Percentiles rank a stretch among this genome's conserved stretches.
These are phyloP conservation scores for Aureobasidium sp. DNA, from an alignment of 2,329 filamentous ascomycete species.

Conservation along the genomic window DNA sequence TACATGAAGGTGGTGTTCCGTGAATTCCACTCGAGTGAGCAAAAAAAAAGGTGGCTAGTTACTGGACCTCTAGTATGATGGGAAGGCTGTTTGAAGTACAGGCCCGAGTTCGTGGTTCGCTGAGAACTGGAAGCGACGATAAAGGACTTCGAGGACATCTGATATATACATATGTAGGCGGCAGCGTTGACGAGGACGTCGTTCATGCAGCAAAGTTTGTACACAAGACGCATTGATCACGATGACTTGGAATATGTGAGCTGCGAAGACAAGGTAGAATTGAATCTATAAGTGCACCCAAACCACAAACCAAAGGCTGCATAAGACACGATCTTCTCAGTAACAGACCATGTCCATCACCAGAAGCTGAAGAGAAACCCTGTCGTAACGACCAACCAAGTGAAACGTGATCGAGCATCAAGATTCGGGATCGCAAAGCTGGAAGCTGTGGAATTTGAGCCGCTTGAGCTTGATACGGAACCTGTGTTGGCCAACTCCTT, in stretches of 20 bases:
- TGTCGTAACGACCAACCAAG: background rate
- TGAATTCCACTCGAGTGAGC: too few relatives aligned
- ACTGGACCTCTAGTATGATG: too few relatives aligned
- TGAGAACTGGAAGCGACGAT: too few relatives aligned
- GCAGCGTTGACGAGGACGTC: too few relatives aligned
- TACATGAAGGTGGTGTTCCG: too few relatives aligned
- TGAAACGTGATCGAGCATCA: constrained; percentile 16
- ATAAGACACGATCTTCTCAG: background rate
- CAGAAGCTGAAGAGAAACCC: background rate
- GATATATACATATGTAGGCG: too few relatives aligned
- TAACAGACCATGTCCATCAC: background rate
- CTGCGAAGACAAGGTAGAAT: background rate
- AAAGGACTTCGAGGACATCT: too few relatives aligned
- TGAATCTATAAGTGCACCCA: background rate
- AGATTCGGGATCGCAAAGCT: constrained; percentile 19
- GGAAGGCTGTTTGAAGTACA: too few relatives aligned
- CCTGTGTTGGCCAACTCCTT: constrained; percentile 21
- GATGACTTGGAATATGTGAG: background rate
- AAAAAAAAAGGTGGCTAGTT: too few relatives aligned
- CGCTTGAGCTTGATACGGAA: constrained; percentile 19
- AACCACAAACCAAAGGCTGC: background rate
- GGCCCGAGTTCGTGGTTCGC: too few relatives aligned
- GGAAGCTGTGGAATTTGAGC: constrained; percentile 16
- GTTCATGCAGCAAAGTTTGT: background rate
- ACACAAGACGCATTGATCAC: background rate